Base-by-base conservation (phyloP, 2,329 filamentous ascomycete genomes). In the Triangularia verruculosa region DNA sequence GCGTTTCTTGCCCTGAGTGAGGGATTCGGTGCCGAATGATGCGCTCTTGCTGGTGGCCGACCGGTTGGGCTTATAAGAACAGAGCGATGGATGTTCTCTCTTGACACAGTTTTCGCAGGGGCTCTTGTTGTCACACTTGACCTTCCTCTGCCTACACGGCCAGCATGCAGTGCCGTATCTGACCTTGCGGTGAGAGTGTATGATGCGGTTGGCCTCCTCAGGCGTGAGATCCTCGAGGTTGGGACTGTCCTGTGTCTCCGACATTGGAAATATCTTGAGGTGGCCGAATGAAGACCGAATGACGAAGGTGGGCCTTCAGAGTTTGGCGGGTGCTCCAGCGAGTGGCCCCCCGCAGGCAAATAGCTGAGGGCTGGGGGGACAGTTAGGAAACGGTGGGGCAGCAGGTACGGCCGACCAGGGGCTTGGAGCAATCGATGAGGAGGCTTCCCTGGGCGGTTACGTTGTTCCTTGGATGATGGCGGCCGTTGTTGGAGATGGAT, bases 51-150 rank as follows among this genome's bases (percentile, higher is more conserved):
- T 70, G 30, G 75, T 70, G 62, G 75, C 73, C 7, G 78, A 76
- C 22, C 81, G 77, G 72, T 88, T 89, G 13, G 86, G 86, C 72
- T 88, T 88, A 76, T 89, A 89, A 27, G 85, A 88, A 72, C 86
- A 89, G 58, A 89, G 78, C 74, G 84, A 81, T 2, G 86, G 81
- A 69, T 89, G 86, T 64, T 89, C 86, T 61, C 86, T 78, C 77
- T 88, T 88, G 71, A 87, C 82, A 71, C 86, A 89, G 72, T 89
- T 89, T 71, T 89, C 86, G 74, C 86, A 89, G 0, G 86, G 86
- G 71, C 87, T 82, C 73, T 88, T 86, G 74, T 88, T 89, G 76
- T 89, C 86, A 73, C 86, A 89, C 76, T 89, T 89, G 47, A 89
- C 86, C 75, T 89, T 89, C 67, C 86, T 81, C 74, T 89, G 86